A percentile compares a stretch with the other conserved stretches of the same genome.
Conservation (phyloP, 176 grass and related monocot genomes). For the Cymbopogon citratus region DNA sequence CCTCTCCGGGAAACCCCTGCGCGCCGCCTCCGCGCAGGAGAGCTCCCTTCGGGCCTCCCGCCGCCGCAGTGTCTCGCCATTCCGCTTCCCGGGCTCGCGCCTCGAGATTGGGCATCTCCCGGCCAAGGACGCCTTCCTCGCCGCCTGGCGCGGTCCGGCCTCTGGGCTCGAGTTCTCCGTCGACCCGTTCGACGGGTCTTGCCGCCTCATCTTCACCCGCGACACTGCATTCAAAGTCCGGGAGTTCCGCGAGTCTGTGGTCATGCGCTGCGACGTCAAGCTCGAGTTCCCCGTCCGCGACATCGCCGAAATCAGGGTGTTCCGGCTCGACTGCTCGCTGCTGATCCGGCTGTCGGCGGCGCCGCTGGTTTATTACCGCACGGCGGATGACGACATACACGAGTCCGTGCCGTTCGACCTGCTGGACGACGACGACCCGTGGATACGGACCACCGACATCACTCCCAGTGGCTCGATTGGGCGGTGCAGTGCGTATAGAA, state of each 20-base stretch:
- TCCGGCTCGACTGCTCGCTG: slow-evolving; percentile 30
- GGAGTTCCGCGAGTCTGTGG: slow-evolving; percentile 12
- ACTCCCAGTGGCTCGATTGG: slow-evolving; percentile 51
- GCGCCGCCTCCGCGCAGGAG: slow-evolving; percentile 31
- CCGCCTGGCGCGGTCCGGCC: slow-evolving; percentile 47
- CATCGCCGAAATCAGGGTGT: slow-evolving; percentile 34
- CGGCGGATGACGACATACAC: slow-evolving; percentile 63
- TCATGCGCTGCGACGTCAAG: slow-evolving; percentile 72
- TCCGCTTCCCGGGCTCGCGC: slow-evolving; percentile 52
- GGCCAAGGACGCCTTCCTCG: slow-evolving; percentile 36
- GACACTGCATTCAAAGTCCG: slow-evolving; percentile 56
- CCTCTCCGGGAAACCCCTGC: slow-evolving; percentile 30
- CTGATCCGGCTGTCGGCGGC: slow-evolving; percentile 39
- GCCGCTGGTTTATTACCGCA: slow-evolving; percentile 55
- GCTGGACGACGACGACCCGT: slow-evolving; percentile 62
- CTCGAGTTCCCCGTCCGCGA: slow-evolving; percentile 56
- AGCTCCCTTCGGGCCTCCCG: slow-evolving; percentile 50
- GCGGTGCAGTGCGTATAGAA: slow-evolving; percentile 48
- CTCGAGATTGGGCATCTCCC: slow-evolving; percentile 56
- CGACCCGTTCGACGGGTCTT: slow-evolving; percentile 59
- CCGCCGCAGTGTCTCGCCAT: slow-evolving; percentile 38
- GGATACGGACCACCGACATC: slow-evolving; percentile 77
- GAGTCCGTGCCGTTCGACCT: slow-evolving; percentile 51
- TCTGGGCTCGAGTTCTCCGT: slow-evolving; percentile 47
- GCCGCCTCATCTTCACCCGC: slow-evolving; percentile 51